Evolutionary conservation across 768 basidiomycete genomes (phyloP), one percentile per base, ranked within the genome.

Genomic region (Tephrocybe sp.): DNA sequence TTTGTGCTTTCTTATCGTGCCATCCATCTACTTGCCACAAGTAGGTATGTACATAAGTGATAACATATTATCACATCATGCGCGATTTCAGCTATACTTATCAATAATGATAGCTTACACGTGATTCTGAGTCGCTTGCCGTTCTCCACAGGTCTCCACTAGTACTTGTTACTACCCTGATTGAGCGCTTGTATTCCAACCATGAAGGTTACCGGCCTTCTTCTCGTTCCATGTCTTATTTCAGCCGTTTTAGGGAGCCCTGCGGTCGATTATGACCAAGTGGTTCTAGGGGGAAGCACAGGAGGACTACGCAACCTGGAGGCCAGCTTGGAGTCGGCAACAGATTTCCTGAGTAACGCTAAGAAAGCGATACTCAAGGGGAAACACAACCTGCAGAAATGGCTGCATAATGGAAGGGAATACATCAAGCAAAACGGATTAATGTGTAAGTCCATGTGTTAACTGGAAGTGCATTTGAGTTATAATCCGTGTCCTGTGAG

Each of bases 381-480:
- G 18, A 78, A 75, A 67, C 67, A 73, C 48, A 77, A 76, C 48
- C 58, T 82, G 50, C 72, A 86, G 70, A 76, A 78, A 57, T 90
- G 86, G 87, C 61, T 71, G 24, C 76, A 85, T 48, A 68, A 80
- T 20, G 87, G 85, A 17, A 79, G 74, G 64, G 73, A 86, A 58
- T 90, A 79, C 60, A 74, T 90, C 50, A 80, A 83, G 64, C 80
- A 90, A 70, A 77, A 88, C 44, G 84, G 79, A n/a, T 59, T 91
- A 26, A 69, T 80, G 37, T 92, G 90, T 92, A 60, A 68, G 86
- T 75, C 20, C 14, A 47, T 15, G 28, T 26, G 2, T 40, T 12
- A 12, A 9, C 9, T 20, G n/a, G n/a, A n/a, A n/a, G n/a, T n/a
- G n/a, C n/a, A n/a, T n/a, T n/a, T n/a, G n/a, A n/a, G n/a, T n/a